Evolutionary conservation across 495 filamentous ascomycete genomes (phyloP).

Genomic region (Thozetella sp.): DNA sequence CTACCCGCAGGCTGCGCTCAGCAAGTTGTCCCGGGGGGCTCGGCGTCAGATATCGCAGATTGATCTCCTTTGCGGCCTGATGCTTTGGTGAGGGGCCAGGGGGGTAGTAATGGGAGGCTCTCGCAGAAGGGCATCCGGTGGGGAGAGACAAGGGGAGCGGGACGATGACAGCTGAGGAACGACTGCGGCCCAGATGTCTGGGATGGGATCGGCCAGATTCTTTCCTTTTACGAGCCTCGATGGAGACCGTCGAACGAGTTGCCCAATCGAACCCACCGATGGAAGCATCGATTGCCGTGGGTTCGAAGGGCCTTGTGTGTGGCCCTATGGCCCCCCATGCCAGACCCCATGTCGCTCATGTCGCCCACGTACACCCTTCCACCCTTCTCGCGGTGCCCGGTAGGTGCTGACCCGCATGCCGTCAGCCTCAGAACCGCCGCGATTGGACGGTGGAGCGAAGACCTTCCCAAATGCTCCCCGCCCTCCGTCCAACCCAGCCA

Average conservation of each 20-base stretch:
- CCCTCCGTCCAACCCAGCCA: neutral
- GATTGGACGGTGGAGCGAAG: constrained; percentile 14
- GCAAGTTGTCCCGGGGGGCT: neutral
- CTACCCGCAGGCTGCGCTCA: neutral
- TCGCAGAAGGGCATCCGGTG: neutral
- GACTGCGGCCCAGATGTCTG: constrained; percentile 7
- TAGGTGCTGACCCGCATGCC: constrained; percentile 3
- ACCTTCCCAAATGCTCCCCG: constrained; percentile 18
- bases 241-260: neutral
- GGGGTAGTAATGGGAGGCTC: neutral
- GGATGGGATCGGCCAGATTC: constrained; percentile 9
- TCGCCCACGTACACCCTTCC: neutral
- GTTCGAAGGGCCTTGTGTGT: too few relatives aligned
- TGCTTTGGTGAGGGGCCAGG: neutral
- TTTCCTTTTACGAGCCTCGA: constrained; percentile 7
- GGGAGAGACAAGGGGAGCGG: neutral
- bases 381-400: constrained; percentile 6
- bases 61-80: neutral
- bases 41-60: neutral
- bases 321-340: too few relatives aligned
- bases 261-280: neutral
- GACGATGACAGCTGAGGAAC: constrained; percentile 1
- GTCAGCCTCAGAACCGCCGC: constrained; percentile 8
- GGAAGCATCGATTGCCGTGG: neutral
- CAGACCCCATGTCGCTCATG: too few relatives aligned